These are phyloP conservation scores for Viola odorata DNA, from an alignment of 345 rosid genomes.

Conservation along the genomic window DNA sequence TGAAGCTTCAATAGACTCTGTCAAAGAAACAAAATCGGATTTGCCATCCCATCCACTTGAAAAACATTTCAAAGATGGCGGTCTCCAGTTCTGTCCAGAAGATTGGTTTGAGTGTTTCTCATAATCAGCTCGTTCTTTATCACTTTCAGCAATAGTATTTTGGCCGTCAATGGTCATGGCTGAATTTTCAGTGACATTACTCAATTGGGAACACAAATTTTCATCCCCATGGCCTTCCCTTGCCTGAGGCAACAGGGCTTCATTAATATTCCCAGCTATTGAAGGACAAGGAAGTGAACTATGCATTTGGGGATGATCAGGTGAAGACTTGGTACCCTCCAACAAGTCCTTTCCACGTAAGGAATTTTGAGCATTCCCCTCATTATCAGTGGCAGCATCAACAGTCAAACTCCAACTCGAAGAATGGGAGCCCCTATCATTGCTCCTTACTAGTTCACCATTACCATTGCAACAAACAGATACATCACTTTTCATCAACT, in stretches of 20 bases:
- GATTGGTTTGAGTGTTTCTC: constrained; percentile 38
- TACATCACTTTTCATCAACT: constrained; percentile 28
- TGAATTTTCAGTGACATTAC: constrained; percentile 18
- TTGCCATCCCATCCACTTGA: constrained; percentile 33
- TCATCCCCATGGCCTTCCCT: constrained; percentile 30
- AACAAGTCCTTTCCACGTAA: constrained; percentile 24
- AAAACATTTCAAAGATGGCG: constrained; percentile 23
- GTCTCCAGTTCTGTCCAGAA: constrained; percentile 36
- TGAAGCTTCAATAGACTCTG: constrained; percentile 37
- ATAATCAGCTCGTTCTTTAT: constrained; percentile 33
- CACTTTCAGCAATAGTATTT: constrained; percentile 13
- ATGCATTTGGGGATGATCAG: constrained; percentile 34
- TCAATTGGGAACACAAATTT: constrained; percentile 22
- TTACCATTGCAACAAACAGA: constrained; percentile 19
- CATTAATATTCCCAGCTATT: constrained; percentile 31
- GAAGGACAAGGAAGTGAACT: constrained; percentile 30
- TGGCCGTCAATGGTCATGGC: constrained; percentile 16
- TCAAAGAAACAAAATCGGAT: constrained; percentile 30
- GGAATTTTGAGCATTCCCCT: constrained; percentile 25
- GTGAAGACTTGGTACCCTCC: constrained; percentile 25
- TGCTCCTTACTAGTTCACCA: constrained; percentile 26
- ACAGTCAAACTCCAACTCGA: constrained; percentile 28
- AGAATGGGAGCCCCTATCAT: constrained; percentile 35
- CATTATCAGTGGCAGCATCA: constrained; percentile 28
- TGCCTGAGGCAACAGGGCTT: constrained; percentile 17